Evolutionary conservation across 192 early-diverging fungal species (phyloP), one percentile per base, ranked within the genome.

Genomic region (Umbelopsis sp.): DNA sequence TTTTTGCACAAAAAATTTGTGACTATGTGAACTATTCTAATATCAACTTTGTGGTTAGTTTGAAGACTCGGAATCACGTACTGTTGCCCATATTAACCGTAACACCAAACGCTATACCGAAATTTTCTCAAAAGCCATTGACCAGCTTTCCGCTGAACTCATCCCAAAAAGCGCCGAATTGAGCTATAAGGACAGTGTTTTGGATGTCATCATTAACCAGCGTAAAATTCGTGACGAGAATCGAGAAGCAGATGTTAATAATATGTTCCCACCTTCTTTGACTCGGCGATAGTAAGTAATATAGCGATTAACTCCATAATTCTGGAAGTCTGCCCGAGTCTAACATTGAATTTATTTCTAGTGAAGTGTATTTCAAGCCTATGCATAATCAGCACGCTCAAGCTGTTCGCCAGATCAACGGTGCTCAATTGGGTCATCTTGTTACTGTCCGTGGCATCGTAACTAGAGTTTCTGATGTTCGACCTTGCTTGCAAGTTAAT

Each of bases 371-470:
- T 76, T 91, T 99, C 75, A 92, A 89, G 67, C 92, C 96, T 32
- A 85, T 88, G 32, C 68, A 81, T n/a, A 77, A 73, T 25, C 77
- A 83, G 43, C 81, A 80, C 47, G 85, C 91, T 3, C 73, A 93
- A 54, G 92, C 96, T 7, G 92, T 99, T 72, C 93, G 97, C 65
- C 89, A 96, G 70, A 81, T 98, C 51, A 92, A 92, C 51, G 95
- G 91, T 54, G 74, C 82, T 25, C 80, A 85, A 44, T 83, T 99
- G 53, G 97, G 97, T 36, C 90, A 89, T 56, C 79, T 98, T 71
- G 94, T 97, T 5, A 93, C 91, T 8, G 84, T 99, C 45, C 88
- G 91, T 53, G 97, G 95, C 32, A 96, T 99, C 52, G 92, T 99
- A 10, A 99, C 96, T 34, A 90, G 95, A 53, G 95, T 96, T 29